These are phyloP conservation scores for Chlorella variabilis DNA, from an alignment of 163 green algal species.

Conservation along the genomic window DNA sequence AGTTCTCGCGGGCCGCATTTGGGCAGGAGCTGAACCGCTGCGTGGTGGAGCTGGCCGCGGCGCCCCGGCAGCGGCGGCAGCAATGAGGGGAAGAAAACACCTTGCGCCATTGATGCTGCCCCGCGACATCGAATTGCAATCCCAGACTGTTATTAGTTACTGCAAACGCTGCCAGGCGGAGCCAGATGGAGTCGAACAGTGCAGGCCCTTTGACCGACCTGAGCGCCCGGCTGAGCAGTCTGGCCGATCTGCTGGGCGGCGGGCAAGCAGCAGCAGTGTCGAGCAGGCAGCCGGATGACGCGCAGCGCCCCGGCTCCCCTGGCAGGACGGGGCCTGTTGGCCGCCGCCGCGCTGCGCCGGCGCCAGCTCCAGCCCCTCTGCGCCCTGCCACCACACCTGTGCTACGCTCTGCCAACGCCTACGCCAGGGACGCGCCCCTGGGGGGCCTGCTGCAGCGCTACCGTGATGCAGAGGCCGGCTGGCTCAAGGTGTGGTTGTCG, in stretches of 20 bases:
- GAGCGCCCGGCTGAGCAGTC: not conserved
- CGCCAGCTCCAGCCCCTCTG: not conserved
- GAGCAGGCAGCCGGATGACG: not conserved
- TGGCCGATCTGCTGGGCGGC: not conserved
- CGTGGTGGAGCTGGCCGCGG: constrained; percentile 47
- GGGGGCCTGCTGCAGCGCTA: constrained; percentile 12
- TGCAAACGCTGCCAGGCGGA: too few relatives aligned
- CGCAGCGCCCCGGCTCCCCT: too few relatives aligned
- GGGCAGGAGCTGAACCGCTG: constrained; percentile 65
- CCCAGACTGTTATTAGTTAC: too few relatives aligned
- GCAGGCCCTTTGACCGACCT: too few relatives aligned
- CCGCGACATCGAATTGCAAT: too few relatives aligned
- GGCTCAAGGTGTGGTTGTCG: constrained; percentile 29
- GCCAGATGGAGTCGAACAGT: too few relatives aligned
- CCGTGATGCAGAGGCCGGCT: constrained; percentile 13
- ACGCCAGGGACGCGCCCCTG: constrained; percentile 6
- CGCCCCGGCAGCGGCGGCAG: not conserved
- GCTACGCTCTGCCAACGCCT: constrained; percentile 18
- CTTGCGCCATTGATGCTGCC: not conserved
- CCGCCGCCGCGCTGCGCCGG: not conserved
- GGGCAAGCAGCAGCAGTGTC: not conserved
- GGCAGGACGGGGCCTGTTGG: too few relatives aligned
- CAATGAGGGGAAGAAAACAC: not conserved
- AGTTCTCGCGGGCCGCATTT: constrained; percentile 78
- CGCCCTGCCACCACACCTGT: not conserved